phyloP scores from a whole-genome alignment of 805 yeast genomes.

The Wickerhamomyces canadensis region DNA sequence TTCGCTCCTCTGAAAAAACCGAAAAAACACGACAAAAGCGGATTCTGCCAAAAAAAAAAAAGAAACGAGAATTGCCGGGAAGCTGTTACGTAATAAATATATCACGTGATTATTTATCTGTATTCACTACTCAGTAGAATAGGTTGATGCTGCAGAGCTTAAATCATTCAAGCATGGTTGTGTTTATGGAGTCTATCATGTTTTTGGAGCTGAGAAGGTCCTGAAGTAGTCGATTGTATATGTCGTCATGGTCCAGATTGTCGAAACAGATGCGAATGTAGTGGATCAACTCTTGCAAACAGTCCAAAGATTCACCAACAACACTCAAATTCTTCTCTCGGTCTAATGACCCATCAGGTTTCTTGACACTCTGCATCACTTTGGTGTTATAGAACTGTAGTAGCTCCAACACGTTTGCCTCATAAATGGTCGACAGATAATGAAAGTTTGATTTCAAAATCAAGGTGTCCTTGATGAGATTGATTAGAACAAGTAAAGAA shows the following conservation, averaged over 20 bases:
- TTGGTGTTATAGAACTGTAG: constrained; percentile 49
- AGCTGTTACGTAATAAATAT: not conserved
- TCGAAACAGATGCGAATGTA: constrained; percentile 13
- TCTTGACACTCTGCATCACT: constrained; percentile 23
- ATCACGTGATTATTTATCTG: not conserved
- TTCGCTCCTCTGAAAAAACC: no score
- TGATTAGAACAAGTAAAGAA: constrained; percentile 37
- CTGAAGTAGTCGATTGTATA: constrained; percentile 7
- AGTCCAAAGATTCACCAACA: constrained; percentile 37
- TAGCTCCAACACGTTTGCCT: constrained; percentile 37
- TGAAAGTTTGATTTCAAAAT: constrained; percentile 55
- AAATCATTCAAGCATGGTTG: constrained; percentile 7
- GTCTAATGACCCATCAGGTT: constrained; percentile 16
- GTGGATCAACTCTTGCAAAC: constrained; percentile 30
- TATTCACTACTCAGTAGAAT: no score
- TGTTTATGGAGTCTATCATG: constrained; percentile 12
- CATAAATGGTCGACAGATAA: constrained; percentile 32
- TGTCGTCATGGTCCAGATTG: constrained; percentile 9
- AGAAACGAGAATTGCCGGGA: not conserved
- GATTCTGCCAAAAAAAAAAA: no score
- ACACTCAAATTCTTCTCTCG: constrained; percentile 32
- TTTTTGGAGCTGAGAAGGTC: constrained; percentile 8
- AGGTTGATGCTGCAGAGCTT: not conserved
- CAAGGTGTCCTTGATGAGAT: constrained; percentile 45
- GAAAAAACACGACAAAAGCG: no score